Conservation (phyloP, 768 basidiomycete species). For the Suillus cothurnatus region DNA sequence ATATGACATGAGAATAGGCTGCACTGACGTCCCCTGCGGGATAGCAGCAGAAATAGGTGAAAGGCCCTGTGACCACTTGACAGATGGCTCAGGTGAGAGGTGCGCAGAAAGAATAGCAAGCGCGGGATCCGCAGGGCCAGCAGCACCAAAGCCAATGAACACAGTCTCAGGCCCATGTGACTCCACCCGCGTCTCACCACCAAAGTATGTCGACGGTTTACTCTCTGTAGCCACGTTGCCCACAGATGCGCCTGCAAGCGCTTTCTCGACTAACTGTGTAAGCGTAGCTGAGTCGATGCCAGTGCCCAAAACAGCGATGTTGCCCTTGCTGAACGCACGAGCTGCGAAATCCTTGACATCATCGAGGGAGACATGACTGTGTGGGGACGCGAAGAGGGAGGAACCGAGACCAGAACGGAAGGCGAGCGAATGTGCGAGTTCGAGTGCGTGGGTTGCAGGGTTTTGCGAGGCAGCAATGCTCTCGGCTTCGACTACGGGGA, state of each 20-base stretch:
- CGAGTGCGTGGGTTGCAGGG: slow-evolving; percentile 73
- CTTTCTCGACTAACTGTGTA: slow-evolving; percentile 67
- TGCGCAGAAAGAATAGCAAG: slow-evolving; percentile 80
- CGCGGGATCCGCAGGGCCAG: slow-evolving; percentile 64
- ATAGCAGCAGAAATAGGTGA: slow-evolving; percentile 67
- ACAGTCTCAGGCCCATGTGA: slow-evolving; percentile 68
- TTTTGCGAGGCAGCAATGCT: slow-evolving; percentile 57
- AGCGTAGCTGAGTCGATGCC: slow-evolving; percentile 79
- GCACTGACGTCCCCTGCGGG: slow-evolving; percentile 63
- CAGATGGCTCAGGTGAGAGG: slow-evolving; percentile 73
- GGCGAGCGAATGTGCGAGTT: slow-evolving; percentile 85
- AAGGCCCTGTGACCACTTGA: slow-evolving; percentile 85
- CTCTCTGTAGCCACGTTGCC: slow-evolving; percentile 35
- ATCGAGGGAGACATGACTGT: slow-evolving; percentile 59
- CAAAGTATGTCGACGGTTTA: slow-evolving; percentile 58
- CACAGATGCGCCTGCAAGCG: slow-evolving; percentile 46
- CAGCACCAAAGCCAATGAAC: slow-evolving; percentile 86
- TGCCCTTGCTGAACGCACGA: slow-evolving; percentile 72
- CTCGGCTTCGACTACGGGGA: slow-evolving; percentile 73
- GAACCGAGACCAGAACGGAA: slow-evolving; percentile 95
- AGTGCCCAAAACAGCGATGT: slow-evolving; percentile 85
- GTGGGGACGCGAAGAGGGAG: slow-evolving; percentile 81
- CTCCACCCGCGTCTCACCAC: slow-evolving; percentile 83
- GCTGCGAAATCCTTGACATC: slow-evolving; percentile 78
- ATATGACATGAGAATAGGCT: slow-evolving; percentile 82